A percentile compares a stretch with the other conserved stretches of the same genome.
Evolutionary conservation across 352 stramenopile genomes (phyloP).

Genomic region (Phytophthora hibernalis): DNA sequence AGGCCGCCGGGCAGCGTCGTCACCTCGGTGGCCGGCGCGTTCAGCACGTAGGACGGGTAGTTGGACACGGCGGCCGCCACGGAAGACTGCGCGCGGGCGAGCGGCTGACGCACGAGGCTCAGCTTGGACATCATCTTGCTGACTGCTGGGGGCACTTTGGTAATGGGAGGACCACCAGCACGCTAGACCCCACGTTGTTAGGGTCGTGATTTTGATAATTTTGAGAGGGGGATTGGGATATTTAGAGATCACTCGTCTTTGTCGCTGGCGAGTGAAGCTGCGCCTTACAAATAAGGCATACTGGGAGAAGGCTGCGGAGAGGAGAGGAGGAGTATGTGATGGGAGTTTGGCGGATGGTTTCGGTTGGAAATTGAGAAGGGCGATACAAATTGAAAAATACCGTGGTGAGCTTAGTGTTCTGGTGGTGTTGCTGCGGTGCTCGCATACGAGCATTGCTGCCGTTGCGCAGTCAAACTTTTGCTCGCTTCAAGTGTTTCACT

Average conservation of each 20-base stretch:
- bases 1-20: conserved; percentile 97
- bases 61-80: conserved; percentile 70
- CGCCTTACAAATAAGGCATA: conserved; percentile 19
- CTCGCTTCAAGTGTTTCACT: no score
- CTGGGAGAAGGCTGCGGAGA: conserved; percentile 26
- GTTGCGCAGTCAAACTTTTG: no score
- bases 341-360: no score
- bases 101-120: conserved; percentile 54
- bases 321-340: background rate
- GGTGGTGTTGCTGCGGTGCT: background rate
- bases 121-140: conserved; percentile 74
- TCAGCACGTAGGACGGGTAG: conserved; percentile 92
- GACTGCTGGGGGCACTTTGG: conserved; percentile 13
- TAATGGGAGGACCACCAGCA: conserved; percentile 47
- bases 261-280: background rate
- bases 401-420: background rate
- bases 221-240: conserved; percentile 14
- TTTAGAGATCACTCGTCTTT: conserved; percentile 14
- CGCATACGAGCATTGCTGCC: no score
- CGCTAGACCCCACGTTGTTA: conserved; percentile 35
- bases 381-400: background rate
- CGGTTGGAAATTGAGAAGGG: no score
- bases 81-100: conserved; percentile 79
- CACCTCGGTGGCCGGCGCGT: conserved; percentile 96
- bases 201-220: conserved; percentile 21